These are phyloP conservation scores for Arctium minus DNA, from an alignment of 129 eudicot species.

Conservation along the genomic window DNA sequence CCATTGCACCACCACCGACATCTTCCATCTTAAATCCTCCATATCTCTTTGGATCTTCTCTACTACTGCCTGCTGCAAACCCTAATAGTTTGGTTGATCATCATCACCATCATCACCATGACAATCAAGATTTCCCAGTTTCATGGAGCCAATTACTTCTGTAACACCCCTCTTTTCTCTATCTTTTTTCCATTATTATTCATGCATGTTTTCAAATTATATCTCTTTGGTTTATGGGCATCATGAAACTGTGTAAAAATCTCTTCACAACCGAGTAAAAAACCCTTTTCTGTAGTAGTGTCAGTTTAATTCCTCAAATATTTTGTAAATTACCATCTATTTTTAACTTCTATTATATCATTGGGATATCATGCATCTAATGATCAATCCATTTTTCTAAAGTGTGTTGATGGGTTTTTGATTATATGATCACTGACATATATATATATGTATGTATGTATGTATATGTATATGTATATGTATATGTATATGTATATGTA, in stretches of 20 bases:
- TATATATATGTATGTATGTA: too few relatives aligned
- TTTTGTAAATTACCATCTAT: background rate
- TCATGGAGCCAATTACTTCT: constrained; percentile 78
- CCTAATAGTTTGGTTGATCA: constrained; percentile 25
- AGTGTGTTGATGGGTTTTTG: background rate
- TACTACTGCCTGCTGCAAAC: constrained; percentile 25
- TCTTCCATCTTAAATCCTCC: constrained; percentile 33
- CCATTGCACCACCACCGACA: constrained; percentile 9
- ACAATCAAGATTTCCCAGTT: constrained; percentile 54
- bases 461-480: too few relatives aligned
- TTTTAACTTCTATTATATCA: background rate
- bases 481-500: too few relatives aligned
- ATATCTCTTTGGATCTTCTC: constrained; percentile 36
- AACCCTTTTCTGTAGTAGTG: too few relatives aligned
- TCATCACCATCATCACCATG: constrained; percentile 33
- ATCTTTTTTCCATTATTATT: background rate
- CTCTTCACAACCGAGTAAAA: too few relatives aligned
- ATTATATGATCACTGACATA: background rate
- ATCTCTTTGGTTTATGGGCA: background rate
- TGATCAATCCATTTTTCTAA: background rate
- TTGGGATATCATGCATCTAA: background rate
- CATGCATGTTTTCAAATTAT: background rate
- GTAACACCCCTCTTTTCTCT: constrained; percentile 38
- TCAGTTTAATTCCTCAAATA: background rate
- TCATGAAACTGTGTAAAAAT: background rate